phyloP scores from a whole-genome alignment of 768 basidiomycete species.

The Boletus reticulatus region DNA sequence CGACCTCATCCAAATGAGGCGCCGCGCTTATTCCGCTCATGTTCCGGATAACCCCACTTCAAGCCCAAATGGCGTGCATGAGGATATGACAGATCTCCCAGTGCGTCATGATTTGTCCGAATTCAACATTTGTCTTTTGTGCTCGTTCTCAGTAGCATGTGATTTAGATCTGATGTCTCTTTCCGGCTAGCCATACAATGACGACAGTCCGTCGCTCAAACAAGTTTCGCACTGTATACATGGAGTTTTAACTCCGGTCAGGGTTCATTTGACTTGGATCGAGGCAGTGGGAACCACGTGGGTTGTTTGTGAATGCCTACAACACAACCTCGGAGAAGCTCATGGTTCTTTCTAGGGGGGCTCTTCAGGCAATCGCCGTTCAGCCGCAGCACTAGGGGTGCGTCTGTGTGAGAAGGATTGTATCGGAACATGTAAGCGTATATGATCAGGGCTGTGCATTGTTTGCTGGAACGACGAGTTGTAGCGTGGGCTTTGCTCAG shows the following conservation, averaged over 20 bases:
- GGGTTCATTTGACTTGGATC: background rate
- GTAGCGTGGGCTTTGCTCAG: background rate
- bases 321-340: background rate
- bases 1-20: background rate
- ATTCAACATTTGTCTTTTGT: background rate
- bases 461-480: background rate
- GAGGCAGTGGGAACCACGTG: conserved; percentile 1
- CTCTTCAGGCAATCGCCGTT: conserved; percentile 7
- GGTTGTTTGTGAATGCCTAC: background rate
- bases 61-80: background rate
- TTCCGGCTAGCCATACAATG: background rate
- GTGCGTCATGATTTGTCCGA: conserved; percentile 1
- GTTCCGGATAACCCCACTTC: conserved; percentile 10
- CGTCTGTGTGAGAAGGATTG: conserved; percentile 4
- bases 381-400: background rate
- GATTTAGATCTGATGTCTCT: background rate
- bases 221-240: background rate
- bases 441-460: conserved; percentile 13
- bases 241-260: background rate
- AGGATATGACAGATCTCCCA: background rate
- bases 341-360: conserved; percentile 1
- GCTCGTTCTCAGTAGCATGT: background rate
- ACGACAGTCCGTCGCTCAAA: too few relatives aligned
- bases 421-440: background rate
- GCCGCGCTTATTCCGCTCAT: conserved; percentile 9